phyloP scores from a whole-genome alignment of 73 alveolate genomes.

The Breviolum minutum region DNA sequence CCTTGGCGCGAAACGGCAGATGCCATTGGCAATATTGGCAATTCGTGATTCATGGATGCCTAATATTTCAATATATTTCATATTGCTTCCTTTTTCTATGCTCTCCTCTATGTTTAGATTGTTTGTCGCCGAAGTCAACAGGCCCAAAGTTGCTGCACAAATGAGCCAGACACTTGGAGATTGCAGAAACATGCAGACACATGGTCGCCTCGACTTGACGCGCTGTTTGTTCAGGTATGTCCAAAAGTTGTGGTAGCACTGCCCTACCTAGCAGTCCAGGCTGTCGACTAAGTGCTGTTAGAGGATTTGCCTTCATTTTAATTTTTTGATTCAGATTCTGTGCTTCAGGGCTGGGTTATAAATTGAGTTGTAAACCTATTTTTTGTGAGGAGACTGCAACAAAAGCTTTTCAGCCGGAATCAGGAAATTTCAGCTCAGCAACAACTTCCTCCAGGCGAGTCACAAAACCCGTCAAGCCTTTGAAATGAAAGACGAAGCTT shows the following conservation, averaged over 20 bases:
- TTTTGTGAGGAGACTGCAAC: too few relatives aligned
- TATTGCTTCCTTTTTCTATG: too few relatives aligned
- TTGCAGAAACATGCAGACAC: not conserved
- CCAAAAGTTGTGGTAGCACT: conserved; percentile 30
- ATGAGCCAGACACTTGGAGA: not conserved
- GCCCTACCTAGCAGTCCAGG: conserved; percentile 27
- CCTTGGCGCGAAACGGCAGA: too few relatives aligned
- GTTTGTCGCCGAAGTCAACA: too few relatives aligned
- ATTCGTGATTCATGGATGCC: too few relatives aligned
- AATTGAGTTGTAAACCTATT: too few relatives aligned
- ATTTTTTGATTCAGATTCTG: not conserved
- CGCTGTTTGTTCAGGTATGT: not conserved
- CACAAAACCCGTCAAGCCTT: too few relatives aligned
- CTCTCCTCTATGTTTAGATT: too few relatives aligned
- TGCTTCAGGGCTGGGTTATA: too few relatives aligned
- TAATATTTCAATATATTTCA: too few relatives aligned
- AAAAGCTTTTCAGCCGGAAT: too few relatives aligned
- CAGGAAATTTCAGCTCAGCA: conserved; percentile 8
- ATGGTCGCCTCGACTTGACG: not conserved
- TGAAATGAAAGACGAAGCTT: not conserved
- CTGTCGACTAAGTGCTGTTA: not conserved
- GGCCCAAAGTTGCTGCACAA: not conserved
- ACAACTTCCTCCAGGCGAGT: not conserved
- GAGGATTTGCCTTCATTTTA: not conserved
- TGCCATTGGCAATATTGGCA: too few relatives aligned